Conservation (phyloP, 2,329 filamentous ascomycete genomes). For the Epichloe glyceriae region DNA sequence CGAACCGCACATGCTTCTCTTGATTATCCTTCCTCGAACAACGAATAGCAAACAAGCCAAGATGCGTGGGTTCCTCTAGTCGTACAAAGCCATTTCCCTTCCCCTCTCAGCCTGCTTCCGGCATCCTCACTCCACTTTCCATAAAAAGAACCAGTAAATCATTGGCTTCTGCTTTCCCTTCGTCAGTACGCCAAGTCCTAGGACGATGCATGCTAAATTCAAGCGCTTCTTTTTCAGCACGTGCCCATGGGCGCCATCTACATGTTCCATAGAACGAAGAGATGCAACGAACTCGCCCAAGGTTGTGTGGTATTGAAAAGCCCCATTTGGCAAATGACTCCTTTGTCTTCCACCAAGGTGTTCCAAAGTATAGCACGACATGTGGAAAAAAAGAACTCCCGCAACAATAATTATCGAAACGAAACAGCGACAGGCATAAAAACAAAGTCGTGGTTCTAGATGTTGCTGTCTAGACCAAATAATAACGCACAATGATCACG, state of each 20-base stretch:
- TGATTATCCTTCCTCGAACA: not conserved
- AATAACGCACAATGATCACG: not conserved
- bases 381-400: constrained; percentile 3
- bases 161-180: not conserved
- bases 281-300: constrained; percentile 14
- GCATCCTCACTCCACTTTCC: constrained; percentile 12
- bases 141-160: constrained; percentile 1
- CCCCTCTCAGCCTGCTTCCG: constrained; percentile 11
- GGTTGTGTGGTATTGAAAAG: constrained; percentile 16
- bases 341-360: constrained; percentile 14
- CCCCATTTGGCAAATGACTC: constrained; percentile 17
- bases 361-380: constrained; percentile 13
- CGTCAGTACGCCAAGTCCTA: constrained; percentile 16
- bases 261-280: constrained; percentile 19
- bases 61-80: constrained; percentile 14
- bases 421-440: not conserved
- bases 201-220: constrained; percentile 29
- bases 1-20: not conserved
- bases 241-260: constrained; percentile 18
- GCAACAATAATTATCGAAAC: not conserved
- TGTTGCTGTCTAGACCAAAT: constrained; percentile 4
- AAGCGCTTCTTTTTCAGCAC: constrained; percentile 29
- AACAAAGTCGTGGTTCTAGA: not conserved
- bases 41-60: constrained; percentile 2
- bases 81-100: constrained; percentile 16